These are phyloP conservation scores for Fraxinus velutina DNA, from an alignment of 305 asterid genomes.

Conservation along the genomic window DNA sequence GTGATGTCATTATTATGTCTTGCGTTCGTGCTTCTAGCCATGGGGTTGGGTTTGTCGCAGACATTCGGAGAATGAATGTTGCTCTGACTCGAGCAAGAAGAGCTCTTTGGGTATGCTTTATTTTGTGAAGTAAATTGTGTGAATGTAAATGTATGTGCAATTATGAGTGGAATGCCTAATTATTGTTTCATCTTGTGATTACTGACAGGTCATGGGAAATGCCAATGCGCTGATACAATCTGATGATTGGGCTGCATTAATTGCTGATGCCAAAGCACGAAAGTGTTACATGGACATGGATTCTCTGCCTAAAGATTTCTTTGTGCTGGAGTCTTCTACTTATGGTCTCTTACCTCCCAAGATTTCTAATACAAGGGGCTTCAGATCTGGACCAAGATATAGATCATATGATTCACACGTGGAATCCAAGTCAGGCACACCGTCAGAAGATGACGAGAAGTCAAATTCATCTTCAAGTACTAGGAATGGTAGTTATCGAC, in stretches of 20 bases:
- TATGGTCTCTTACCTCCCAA: conserved; percentile 47
- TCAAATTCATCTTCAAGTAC: conserved; percentile 36
- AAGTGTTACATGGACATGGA: conserved; percentile 89
- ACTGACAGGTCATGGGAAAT: conserved; percentile 86
- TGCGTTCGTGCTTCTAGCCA: conserved; percentile 93
- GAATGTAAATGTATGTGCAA: background rate
- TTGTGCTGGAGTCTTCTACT: conserved; percentile 46
- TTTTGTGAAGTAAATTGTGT: background rate
- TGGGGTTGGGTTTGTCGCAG: conserved; percentile 98
- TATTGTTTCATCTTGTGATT: conserved; percentile 17
- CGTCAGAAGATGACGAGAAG: conserved; percentile 92
- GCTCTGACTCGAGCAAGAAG: conserved; percentile 96
- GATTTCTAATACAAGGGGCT: conserved; percentile 54
- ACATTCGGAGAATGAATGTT: conserved; percentile 94
- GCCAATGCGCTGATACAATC: conserved; percentile 77
- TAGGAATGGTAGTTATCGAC: conserved; percentile 68
- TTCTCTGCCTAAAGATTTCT: conserved; percentile 82
- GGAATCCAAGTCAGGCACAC: conserved; percentile 84
- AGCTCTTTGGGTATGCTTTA: conserved; percentile 88
- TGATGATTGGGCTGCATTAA: conserved; percentile 92
- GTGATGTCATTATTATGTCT: conserved; percentile 97
- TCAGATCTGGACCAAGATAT: conserved; percentile 66
- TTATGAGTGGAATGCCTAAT: conserved; percentile 5
- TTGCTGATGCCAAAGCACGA: conserved; percentile 78
- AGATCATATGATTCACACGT: conserved; percentile 66